Base-by-base conservation (phyloP, 2,329 filamentous ascomycete genomes). In the Monilinia vaccinii-corymbosi region DNA sequence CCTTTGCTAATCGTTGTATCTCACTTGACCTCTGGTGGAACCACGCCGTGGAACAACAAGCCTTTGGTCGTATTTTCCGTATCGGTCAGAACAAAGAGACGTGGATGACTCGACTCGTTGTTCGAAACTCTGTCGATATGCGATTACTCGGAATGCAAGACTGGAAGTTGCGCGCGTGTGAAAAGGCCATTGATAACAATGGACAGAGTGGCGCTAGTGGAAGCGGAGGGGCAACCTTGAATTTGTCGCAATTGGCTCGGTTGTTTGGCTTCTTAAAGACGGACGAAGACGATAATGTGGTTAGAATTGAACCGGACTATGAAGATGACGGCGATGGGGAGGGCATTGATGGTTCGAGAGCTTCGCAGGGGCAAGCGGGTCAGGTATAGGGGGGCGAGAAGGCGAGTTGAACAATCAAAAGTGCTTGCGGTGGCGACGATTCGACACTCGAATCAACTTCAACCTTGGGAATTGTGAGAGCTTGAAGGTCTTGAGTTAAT, bases 11-110 rank as follows among this genome's bases (percentile, higher is more conserved):
- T 55, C 70, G 70, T 11, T 68, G 68, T 31, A 77, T 81, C 45
- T 71, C 75, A 16, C 68, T 81, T 3, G 69, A 70, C 56, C 64
- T 71, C 4, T 70, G 68, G 77, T 71, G 69, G 69, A 71, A 71
- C 51, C 68, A 70, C 40, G 66, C 63, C 5, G 68, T 71, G 2
- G 85, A 90, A 65, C 74, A 83, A n/a, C 87, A 90, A 66, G 85
- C 81, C 0, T 78, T 79, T 44, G 74, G 74, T 1, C 80, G 88
- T 0, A 80, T 89, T 0, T 81, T 80, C 65, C 78, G 88, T 6
- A 83, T 85, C 2, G 86, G 86, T 0, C 88, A 93, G 63, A 63
- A 68, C 0, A 80, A 85, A 46, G 74, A 81, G 38, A 85, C 85
- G 0, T 74, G 81, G 13, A 78, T 88, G 60, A 77, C 81, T 0